Conservation (phyloP, 2,329 filamentous ascomycete genomes). For the Alternaria sp. region DNA sequence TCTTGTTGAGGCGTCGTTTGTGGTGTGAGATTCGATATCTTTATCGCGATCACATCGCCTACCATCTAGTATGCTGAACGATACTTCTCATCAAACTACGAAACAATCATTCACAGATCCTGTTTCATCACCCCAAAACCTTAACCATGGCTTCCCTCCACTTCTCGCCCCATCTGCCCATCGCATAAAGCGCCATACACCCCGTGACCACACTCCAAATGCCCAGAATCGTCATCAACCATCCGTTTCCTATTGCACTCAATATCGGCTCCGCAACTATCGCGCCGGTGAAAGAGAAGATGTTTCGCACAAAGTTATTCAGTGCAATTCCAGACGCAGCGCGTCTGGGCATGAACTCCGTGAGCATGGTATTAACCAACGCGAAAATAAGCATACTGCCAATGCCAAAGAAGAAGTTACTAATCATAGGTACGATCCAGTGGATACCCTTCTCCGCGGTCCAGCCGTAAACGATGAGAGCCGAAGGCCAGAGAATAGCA, state of each 20-base stretch:
- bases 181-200: conserved; percentile 61
- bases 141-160: conserved; percentile 71
- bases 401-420: conserved; percentile 51
- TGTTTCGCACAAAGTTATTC: conserved; percentile 50
- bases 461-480: conserved; percentile 50
- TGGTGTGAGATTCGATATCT: neutral
- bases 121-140: conserved; percentile 19
- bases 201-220: conserved; percentile 58
- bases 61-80: neutral
- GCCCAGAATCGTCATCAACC: conserved; percentile 49
- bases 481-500: conserved; percentile 43
- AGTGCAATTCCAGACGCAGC: conserved; percentile 47
- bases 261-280: conserved; percentile 47
- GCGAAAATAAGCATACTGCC: conserved; percentile 50
- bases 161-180: conserved; percentile 65
- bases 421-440: conserved; percentile 46
- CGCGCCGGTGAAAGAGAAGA: conserved; percentile 46
- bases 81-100: neutral
- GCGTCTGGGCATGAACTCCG: conserved; percentile 49
- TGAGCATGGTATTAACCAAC: conserved; percentile 49
- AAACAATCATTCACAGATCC: neutral
- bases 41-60: neutral
- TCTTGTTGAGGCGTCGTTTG: neutral
- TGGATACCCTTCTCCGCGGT: conserved; percentile 38
- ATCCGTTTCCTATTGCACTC: conserved; percentile 47